Evolutionary conservation across 176 grass and related monocot genomes (phyloP), one percentile per base, ranked within the genome.

Genomic region (Microstegium vimineum): DNA sequence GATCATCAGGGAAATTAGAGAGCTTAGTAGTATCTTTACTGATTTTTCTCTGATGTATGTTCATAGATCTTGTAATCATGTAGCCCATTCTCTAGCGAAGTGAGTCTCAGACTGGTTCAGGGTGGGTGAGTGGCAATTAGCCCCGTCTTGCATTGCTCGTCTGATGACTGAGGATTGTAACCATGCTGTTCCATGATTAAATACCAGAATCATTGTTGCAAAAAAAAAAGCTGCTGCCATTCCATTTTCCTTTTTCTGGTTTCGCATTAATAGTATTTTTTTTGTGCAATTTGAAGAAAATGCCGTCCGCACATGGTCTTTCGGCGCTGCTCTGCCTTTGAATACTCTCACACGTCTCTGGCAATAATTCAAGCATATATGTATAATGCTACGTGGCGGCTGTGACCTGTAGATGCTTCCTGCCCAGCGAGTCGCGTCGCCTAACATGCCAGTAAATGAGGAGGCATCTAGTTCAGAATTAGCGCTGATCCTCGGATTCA

Each of bases 361-460:
- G 2, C 72, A 75, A 51, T 51, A 51, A 75, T 56, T 75, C 72
- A 73, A 47, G 70, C 70, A 49, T 73, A 46, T 42, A 73, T 0
- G 8, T 25, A 32, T 73, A 20, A 20, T 46, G 43, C 16, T 20
- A 73, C 43, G 17, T 51, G 46, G 72, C 5, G 36, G 65, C 78
- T 30, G 77, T 30, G 77, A 36, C 42, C 22, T 66, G 12, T 49
- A 63, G 62, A 79, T 79, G 76, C 41, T 34, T 79, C 11, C 43
- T 79, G 76, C n/a, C 61, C 41, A 27, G 60, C 45, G 6, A 75
- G 32, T 23, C 17, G 66, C 8, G 11, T 46, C 69, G 47, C 47
- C 69, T 31, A 73, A 20, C 1, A 1, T 31, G 25, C 41, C 4
- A 30, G 28, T n/a, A 10, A 49, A 4, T 47, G 45, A 47, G 45